Percentiles rank a stretch among this genome's conserved stretches.
Conservation (phyloP, 192 early-diverging fungal species). For the Entrophospora sp. region DNA sequence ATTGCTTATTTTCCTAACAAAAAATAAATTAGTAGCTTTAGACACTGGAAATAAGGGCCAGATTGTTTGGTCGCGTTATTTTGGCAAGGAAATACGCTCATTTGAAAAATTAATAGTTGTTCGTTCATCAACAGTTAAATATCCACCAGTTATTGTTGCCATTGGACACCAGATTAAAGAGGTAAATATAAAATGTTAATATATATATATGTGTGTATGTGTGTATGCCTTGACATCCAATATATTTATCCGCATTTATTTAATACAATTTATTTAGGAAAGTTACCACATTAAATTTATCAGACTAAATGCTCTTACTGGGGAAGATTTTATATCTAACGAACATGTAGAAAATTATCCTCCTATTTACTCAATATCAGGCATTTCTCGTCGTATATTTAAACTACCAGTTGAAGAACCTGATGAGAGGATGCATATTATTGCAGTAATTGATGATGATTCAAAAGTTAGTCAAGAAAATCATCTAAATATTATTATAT, state of each 20-base stretch:
- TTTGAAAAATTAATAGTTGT: slow-evolving; percentile 41
- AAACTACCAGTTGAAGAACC: slow-evolving; percentile 57
- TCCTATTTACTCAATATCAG: slow-evolving; percentile 28
- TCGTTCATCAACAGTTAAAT: slow-evolving; percentile 53
- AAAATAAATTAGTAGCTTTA: slow-evolving; percentile 70
- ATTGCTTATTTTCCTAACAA: slow-evolving; percentile 70
- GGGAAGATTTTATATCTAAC: slow-evolving; percentile 36
- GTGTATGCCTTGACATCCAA: too few relatives aligned
- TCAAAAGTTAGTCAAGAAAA: slow-evolving; percentile 31
- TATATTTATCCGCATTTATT: too few relatives aligned
- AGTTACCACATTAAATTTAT: slow-evolving; percentile 29
- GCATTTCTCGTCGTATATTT: slow-evolving; percentile 37
- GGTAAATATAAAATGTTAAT: slow-evolving; percentile 28
- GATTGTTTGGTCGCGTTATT: slow-evolving; percentile 66
- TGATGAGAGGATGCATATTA: slow-evolving; percentile 47
- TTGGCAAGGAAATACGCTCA: slow-evolving; percentile 31
- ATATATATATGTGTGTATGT: neutral
- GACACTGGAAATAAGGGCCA: slow-evolving; percentile 67
- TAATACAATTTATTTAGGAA: slow-evolving; percentile 8
- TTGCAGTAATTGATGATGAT: slow-evolving; percentile 42
- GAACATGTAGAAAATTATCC: slow-evolving; percentile 26
- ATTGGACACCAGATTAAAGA: slow-evolving; percentile 41
- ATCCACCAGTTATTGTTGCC: slow-evolving; percentile 63
- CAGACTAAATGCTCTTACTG: slow-evolving; percentile 60
- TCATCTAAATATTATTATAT: slow-evolving; percentile 19